phyloP scores from a whole-genome alignment of 2,329 filamentous ascomycete species.

The Blumeria hordei region DNA sequence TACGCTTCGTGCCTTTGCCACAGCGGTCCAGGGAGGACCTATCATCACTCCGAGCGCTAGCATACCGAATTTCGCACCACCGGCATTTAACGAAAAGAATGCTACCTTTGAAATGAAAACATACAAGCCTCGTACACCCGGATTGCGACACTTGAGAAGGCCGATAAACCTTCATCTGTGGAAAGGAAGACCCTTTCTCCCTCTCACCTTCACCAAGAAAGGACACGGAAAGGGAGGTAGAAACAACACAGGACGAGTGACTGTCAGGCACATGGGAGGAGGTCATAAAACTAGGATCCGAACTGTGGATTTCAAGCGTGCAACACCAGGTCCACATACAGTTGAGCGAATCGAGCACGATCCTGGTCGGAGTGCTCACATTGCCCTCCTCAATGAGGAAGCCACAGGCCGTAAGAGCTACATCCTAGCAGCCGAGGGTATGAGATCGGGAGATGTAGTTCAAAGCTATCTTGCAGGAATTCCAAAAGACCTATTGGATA shows the following conservation, averaged over 20 bases:
- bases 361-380: conserved; percentile 75
- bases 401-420: conserved; percentile 59
- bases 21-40: conserved; percentile 16
- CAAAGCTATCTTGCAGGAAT: conserved; percentile 85
- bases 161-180: conserved; percentile 92
- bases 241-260: conserved; percentile 68
- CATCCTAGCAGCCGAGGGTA: conserved; percentile 83
- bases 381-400: conserved; percentile 61
- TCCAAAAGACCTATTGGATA: conserved; percentile 60
- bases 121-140: conserved; percentile 84
- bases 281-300: conserved; percentile 81
- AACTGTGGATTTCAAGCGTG: conserved; percentile 69
- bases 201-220: conserved; percentile 76
- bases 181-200: conserved; percentile 68
- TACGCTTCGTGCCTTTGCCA: conserved; percentile 17
- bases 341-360: conserved; percentile 95
- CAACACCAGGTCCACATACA: conserved; percentile 53
- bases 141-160: conserved; percentile 71
- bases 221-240: conserved; percentile 81
- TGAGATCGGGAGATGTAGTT: conserved; percentile 73
- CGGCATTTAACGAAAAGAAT: conserved; percentile 18
- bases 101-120: conserved; percentile 34
- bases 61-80: conserved; percentile 19
- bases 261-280: conserved; percentile 76
- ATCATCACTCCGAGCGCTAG: conserved; percentile 16